phyloP scores from a whole-genome alignment of 1,284 basidiomycete genomes.

The Volvariella surrecta region DNA sequence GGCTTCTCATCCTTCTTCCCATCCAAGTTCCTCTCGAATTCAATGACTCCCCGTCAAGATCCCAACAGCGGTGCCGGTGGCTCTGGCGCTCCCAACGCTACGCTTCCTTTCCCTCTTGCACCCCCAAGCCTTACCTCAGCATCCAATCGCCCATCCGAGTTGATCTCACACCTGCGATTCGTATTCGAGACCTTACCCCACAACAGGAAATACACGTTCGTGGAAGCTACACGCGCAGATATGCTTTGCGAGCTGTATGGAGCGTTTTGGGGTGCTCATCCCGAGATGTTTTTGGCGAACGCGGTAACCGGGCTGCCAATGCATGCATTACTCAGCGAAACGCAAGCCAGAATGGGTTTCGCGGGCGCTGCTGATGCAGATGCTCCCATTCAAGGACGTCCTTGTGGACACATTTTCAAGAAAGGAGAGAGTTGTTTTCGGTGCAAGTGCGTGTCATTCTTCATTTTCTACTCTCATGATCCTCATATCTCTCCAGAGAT shows the following conservation, averaged over 20 bases:
- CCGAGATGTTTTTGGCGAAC: constrained; percentile 59
- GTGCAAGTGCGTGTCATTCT: constrained; percentile 67
- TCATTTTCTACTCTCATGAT: constrained; percentile 7
- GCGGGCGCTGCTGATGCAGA: constrained; percentile 48
- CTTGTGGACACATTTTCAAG: constrained; percentile 72
- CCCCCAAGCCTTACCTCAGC: no score
- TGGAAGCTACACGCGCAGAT: constrained; percentile 60
- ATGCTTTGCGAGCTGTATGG: constrained; percentile 73
- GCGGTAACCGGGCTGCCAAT: constrained; percentile 51
- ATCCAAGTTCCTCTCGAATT: constrained; percentile 15
- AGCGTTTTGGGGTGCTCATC: constrained; percentile 70
- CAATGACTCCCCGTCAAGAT: no score
- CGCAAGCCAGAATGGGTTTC: constrained; percentile 50
- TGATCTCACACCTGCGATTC: constrained; percentile 52
- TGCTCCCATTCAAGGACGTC: constrained; percentile 51
- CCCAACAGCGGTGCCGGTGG: no score
- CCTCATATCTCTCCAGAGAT: constrained; percentile 44
- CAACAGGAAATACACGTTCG: constrained; percentile 67
- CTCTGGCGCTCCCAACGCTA: no score
- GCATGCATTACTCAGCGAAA: constrained; percentile 55
- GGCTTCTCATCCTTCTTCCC: constrained; percentile 28
- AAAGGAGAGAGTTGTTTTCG: constrained; percentile 84
- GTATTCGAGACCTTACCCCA: constrained; percentile 72
- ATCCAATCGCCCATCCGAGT: no score
- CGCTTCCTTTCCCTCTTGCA: no score